A percentile compares a stretch with the other conserved stretches of the same genome.
phyloP scores from a whole-genome alignment of 2,329 filamentous ascomycete species.

The Fusarium oxysporum region DNA sequence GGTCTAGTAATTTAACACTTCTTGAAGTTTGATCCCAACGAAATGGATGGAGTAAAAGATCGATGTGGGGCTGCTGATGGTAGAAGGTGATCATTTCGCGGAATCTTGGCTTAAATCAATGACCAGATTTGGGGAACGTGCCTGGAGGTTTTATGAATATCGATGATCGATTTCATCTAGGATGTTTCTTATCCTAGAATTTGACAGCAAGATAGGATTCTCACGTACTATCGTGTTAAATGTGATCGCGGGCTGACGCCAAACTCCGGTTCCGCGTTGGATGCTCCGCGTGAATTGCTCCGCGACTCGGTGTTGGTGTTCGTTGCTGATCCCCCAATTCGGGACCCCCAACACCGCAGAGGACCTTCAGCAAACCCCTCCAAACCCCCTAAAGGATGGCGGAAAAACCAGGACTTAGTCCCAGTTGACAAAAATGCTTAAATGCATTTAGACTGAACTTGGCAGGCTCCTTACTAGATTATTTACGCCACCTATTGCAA shows the following conservation, averaged over 20 bases:
- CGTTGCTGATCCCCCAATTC: background rate
- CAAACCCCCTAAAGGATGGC: background rate
- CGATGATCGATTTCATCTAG: no score
- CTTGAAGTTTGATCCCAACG: background rate
- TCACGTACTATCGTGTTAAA: background rate
- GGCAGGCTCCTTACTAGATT: accelerated
- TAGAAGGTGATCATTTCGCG: no score
- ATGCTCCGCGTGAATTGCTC: background rate
- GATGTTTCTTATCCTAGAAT: no score
- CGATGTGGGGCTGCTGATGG: accelerated
- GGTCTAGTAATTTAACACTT: accelerated
- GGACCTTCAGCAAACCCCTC: background rate
- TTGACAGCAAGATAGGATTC: no score
- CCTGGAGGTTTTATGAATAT: no score
- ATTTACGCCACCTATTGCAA: background rate
- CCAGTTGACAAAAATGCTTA: background rate
- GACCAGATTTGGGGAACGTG: background rate
- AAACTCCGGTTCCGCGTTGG: background rate
- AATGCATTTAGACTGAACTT: accelerated
- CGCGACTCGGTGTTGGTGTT: background rate
- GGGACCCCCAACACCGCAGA: background rate
- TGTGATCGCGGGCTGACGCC: accelerated
- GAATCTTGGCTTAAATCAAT: no score
- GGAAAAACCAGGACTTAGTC: background rate
- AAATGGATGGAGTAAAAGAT: accelerated